Conservation (phyloP, 2,329 filamentous ascomycete genomes). For the Aspergillus neoniger region DNA sequence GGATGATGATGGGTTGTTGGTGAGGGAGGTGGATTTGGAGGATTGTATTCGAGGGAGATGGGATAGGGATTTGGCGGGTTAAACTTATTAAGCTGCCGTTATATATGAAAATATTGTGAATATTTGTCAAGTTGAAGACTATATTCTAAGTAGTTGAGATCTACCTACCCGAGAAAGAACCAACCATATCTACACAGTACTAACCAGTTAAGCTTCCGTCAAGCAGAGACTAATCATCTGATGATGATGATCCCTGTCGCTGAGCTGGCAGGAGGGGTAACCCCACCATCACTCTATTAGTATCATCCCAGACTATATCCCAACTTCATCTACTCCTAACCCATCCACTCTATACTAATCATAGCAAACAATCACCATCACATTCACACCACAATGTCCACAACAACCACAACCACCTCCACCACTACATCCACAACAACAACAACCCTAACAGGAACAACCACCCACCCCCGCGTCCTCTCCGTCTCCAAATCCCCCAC, state of each 20-base stretch:
- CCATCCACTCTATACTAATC: background rate
- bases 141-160: no score
- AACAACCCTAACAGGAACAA: background rate
- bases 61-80: background rate
- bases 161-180: no score
- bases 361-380: background rate
- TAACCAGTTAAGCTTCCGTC: no score
- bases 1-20: background rate
- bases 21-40: background rate
- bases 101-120: no score
- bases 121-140: no score
- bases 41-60: background rate
- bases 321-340: background rate
- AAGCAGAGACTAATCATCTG: no score
- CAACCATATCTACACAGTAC: no score
- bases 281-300: background rate
- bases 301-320: background rate
- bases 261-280: background rate
- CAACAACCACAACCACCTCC: background rate
- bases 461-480: background rate
- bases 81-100: no score
- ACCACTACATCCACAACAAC: background rate
- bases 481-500: conserved; percentile 8
- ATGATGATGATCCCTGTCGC: background rate
- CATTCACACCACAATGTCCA: background rate